Conservation (phyloP, 2,329 filamentous ascomycete species). For the Teratosphaeria gauchensis region DNA sequence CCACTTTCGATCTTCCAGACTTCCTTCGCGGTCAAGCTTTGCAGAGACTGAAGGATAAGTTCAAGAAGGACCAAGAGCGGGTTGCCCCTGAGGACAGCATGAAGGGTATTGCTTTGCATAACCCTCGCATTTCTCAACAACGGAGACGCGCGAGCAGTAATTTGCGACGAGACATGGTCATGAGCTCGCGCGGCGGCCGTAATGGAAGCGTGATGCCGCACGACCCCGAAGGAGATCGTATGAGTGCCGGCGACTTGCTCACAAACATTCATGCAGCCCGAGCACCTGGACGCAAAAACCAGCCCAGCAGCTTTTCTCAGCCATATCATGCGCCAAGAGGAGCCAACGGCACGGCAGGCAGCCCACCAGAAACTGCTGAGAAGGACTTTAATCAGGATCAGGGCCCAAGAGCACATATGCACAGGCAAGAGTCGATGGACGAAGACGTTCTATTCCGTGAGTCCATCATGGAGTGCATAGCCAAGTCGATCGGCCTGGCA, state of each 20-base stretch:
- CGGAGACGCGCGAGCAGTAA: conserved; percentile 59
- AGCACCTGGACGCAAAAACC: conserved; percentile 40
- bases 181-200: conserved; percentile 50
- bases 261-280: conserved; percentile 66
- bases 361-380: conserved; percentile 35
- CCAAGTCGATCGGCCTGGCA: conserved; percentile 80
- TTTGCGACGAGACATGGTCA: conserved; percentile 67
- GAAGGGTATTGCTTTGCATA: conserved; percentile 94
- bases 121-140: conserved; percentile 55
- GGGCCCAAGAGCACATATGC: conserved; percentile 35
- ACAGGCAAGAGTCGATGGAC: conserved; percentile 71
- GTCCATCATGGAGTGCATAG: conserved; percentile 89
- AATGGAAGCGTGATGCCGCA: conserved; percentile 12
- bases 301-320: conserved; percentile 35
- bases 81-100: conserved; percentile 69
- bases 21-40: conserved; percentile 76
- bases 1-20: conserved; percentile 82
- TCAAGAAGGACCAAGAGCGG: conserved; percentile 65
- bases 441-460: conserved; percentile 84
- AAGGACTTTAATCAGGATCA: conserved; percentile 30
- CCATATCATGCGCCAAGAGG: conserved; percentile 34
- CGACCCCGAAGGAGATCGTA: conserved; percentile 22
- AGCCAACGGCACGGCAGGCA: conserved; percentile 25
- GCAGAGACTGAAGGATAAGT: conserved; percentile 84
- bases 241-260: conserved; percentile 57